A percentile compares a stretch with the other conserved stretches of the same genome.
phyloP scores from a whole-genome alignment of 768 basidiomycete genomes.

The Exsudoporus frostii region DNA sequence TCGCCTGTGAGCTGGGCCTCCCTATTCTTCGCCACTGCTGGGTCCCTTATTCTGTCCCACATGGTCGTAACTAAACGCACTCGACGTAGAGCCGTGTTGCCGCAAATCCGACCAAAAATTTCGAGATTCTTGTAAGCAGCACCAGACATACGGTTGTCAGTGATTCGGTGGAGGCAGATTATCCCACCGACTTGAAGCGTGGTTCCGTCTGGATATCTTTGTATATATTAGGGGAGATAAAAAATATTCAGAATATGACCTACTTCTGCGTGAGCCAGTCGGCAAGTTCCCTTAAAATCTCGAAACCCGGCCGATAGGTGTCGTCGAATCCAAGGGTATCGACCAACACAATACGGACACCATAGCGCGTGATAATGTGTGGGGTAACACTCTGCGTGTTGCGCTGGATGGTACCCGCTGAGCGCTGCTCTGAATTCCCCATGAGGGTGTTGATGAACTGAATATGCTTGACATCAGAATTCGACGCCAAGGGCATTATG shows the following conservation, averaged over 20 bases:
- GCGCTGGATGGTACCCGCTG: no score
- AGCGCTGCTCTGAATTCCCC: conserved; percentile 2
- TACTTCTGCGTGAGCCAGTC: conserved; percentile 21
- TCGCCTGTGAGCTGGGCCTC: conserved; percentile 24
- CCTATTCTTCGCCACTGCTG: background rate
- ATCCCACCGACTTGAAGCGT: conserved; percentile 27
- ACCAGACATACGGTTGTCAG: conserved; percentile 34
- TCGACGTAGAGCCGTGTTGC: conserved; percentile 25
- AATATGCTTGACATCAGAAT: background rate
- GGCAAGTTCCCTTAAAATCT: conserved; percentile 11
- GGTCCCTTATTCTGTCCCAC: conserved; percentile 31
- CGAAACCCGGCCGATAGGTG: conserved; percentile 12
- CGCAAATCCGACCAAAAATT: conserved; percentile 36
- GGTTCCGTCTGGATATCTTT: conserved; percentile 5
- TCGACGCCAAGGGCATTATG: background rate
- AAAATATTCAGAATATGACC: background rate
- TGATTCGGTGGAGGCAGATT: conserved; percentile 34
- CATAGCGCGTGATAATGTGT: conserved; percentile 11
- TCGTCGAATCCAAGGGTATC: conserved; percentile 23
- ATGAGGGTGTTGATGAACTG: conserved; percentile 18
- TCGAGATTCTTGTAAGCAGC: conserved; percentile 29
- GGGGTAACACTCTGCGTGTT: no score
- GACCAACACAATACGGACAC: conserved; percentile 13
- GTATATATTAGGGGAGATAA: background rate
- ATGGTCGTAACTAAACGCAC: conserved; percentile 37